Evolutionary conservation across 768 basidiomycete species (phyloP), one percentile per base, ranked within the genome.

Genomic region (Auricularia sp.): DNA sequence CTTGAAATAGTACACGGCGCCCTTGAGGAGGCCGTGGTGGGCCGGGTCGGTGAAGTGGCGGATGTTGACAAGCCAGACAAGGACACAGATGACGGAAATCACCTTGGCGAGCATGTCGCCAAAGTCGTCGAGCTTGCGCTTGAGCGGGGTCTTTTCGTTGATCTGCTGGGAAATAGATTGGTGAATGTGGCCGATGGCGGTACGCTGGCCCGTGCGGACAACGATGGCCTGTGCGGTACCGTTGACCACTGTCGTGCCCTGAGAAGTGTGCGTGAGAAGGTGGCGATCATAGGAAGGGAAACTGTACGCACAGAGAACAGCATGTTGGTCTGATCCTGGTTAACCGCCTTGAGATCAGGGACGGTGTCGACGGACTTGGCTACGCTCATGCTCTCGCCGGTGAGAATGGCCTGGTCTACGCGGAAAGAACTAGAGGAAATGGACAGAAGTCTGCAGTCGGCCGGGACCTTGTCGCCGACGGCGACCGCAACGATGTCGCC

Each of bases 1-100:
- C 79, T 99, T 99, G 83, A 99, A 92, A 78, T 99, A 99, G 76
- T 98, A 98, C 63, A 99, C 85, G 0, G 96, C 96, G 51, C 96
- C 96, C 73, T 94, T 94, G 71, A 98, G 80, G 58, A 78, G 85
- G 61, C 95, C 92, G 68, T 90, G 90, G 73, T 99, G 96, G 33
- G 90, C 84, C 3, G 96, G 94, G 72, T 99, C 96, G 83, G 85
- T 88, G 76, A 99, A 99, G 77, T 99, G 93, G 62, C 91, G 87
- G 70, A 94, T 82, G 76, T 99, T 99, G 77, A 99, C 90, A 66
- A 98, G 80, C 96, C 96, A 99, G 68, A 99, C 96, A 67, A 99
- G 86, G 66, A 99, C 81, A 70, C 96, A 99, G 71, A 98, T 97
- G 67, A 97, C 92, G 54, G 88, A 84, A 76, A 99, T 99, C 75